Evolutionary conservation across 179 eudicot species (phyloP), one percentile per base, ranked within the genome.

Genomic region (Patellifolia procumbens): DNA sequence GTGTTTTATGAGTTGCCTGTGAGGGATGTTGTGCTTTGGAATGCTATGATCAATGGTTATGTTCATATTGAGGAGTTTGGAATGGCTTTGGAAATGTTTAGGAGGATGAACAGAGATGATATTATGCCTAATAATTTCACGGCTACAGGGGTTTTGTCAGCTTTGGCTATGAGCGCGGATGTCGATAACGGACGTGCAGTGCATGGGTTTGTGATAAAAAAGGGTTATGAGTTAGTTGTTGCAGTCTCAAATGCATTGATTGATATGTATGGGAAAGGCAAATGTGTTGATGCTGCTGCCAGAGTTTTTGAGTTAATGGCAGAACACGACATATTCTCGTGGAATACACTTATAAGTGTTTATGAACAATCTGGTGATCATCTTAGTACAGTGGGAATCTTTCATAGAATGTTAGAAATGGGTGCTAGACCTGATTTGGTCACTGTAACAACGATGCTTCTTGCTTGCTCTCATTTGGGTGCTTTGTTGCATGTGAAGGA

Each of bases 401-500:
- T 81, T 58, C 74, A 45, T 48, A 49, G 31, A 58, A 81, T 81
- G 80, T 59, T 76, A 72, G 73, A 75, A 59, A 77, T 43, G 65
- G 88, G 92, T 81, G 80, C 80, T 66, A 86, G 81, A 79, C 95
- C 95, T 8, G 81, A 91, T 81, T 84, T 87, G 74, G 85, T 91
- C 76, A 91, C 91, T 65, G 74, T 86, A 76, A 78, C 91, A 34
- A 86, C 84, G 24, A 81, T 87, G 68, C 91, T 91, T 72, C 89
- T 92, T 62, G 90, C 89, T 67, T 86, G 89, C 78, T 79, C 89
- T 16, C 83, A 86, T 75, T 84, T 89, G 45, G 87, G 88, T 53
- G 80, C 82, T 37, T 71, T 85, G 55, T 74, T 83, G 49, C 80
- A 86, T 53, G 90, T 90, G 45, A 91, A 83, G 80, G 85, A 91